phyloP scores from a whole-genome alignment of 2,329 filamentous ascomycete species.

The Dactylellina drechsleri region DNA sequence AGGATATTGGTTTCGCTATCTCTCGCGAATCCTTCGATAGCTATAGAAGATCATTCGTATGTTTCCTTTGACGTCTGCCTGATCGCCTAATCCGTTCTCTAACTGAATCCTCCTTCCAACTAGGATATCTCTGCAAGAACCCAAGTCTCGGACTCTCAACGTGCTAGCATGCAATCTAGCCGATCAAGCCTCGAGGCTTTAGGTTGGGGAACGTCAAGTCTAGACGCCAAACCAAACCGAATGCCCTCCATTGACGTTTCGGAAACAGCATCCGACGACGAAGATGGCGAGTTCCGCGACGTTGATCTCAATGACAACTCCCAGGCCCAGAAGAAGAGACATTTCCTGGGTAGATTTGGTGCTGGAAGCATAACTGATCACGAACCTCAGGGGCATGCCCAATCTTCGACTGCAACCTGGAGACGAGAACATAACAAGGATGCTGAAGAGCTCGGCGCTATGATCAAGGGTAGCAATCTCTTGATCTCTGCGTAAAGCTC shows the following conservation, averaged over 20 bases:
- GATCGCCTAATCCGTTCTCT: background rate
- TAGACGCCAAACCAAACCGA: constrained; percentile 77
- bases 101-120: background rate
- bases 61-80: constrained; percentile 61
- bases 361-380: constrained; percentile 8
- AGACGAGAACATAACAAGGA: constrained; percentile 49
- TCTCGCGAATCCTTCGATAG: constrained; percentile 97
- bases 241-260: constrained; percentile 70
- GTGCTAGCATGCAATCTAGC: constrained; percentile 67
- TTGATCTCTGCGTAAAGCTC: constrained; percentile 40
- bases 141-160: constrained; percentile 69
- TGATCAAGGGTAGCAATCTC: constrained; percentile 52
- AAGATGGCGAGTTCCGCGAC: constrained; percentile 81
- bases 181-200: constrained; percentile 56
- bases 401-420: constrained; percentile 45
- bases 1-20: constrained; percentile 84
- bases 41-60: constrained; percentile 92
- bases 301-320: constrained; percentile 84
- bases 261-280: constrained; percentile 68
- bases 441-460: constrained; percentile 51
- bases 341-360: constrained; percentile 83
- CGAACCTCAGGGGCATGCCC: constrained; percentile 24
- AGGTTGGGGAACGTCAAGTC: constrained; percentile 70
- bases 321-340: constrained; percentile 76
- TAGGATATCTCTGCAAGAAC: constrained; percentile 92